Conservation (phyloP, 2,329 filamentous ascomycete species). For the Fonsecaea pugnacius region DNA sequence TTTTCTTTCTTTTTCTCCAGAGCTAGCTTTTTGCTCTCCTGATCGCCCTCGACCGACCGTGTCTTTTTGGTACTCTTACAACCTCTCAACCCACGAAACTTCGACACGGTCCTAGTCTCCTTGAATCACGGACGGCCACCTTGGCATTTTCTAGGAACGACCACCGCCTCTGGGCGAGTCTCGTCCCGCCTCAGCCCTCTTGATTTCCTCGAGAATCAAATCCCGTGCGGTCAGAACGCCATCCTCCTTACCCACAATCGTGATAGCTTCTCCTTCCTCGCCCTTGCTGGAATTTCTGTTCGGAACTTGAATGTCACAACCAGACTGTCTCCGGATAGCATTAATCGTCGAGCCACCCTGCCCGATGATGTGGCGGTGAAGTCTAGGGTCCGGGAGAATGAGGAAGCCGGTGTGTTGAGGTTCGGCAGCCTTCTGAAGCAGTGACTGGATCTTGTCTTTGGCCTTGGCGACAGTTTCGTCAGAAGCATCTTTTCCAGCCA, state of each 20-base stretch:
- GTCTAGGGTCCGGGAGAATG: slow-evolving; percentile 83
- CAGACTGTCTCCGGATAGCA: slow-evolving; percentile 85
- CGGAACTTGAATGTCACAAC: slow-evolving; percentile 92
- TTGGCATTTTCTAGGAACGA: slow-evolving; percentile 6
- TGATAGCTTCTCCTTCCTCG: slow-evolving; percentile 75
- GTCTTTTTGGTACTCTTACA: background rate
- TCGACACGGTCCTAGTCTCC: background rate
- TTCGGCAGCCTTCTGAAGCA: slow-evolving; percentile 64
- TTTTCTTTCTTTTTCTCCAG: background rate
- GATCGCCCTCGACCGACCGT: too few species aligned
- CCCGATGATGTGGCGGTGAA: slow-evolving; percentile 89
- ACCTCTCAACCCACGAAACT: too few species aligned
- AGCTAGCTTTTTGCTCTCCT: background rate
- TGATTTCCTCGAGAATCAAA: slow-evolving; percentile 82
- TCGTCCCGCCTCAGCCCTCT: slow-evolving; percentile 54
- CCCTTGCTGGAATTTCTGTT: slow-evolving; percentile 70
- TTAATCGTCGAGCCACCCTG: slow-evolving; percentile 90
- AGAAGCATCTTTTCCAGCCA: slow-evolving; percentile 58
- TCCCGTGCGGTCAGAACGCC: slow-evolving; percentile 86
- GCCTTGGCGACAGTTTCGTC: slow-evolving; percentile 81
- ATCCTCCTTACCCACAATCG: slow-evolving; percentile 78
- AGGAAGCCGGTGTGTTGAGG: slow-evolving; percentile 76
- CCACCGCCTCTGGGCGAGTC: slow-evolving; percentile 9
- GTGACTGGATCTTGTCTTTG: slow-evolving; percentile 71
- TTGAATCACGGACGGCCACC: background rate